Evolutionary conservation across 2,329 filamentous ascomycete genomes (phyloP).

Genomic region (Scedosporium boydii): DNA sequence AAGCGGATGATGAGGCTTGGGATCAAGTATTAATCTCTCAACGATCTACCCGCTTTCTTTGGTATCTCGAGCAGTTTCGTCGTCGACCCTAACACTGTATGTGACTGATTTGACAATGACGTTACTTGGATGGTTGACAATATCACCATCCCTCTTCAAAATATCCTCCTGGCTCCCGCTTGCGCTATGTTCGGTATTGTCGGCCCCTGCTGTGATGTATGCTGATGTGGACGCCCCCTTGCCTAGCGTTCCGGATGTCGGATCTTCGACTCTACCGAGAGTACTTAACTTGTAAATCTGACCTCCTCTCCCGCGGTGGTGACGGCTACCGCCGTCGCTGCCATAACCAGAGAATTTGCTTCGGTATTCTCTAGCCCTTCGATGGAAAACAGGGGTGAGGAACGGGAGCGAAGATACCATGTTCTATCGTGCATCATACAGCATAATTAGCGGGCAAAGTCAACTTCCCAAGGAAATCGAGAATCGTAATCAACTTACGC

Average conservation of each 20-base stretch:
- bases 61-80: constrained; percentile 7
- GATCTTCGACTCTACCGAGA: constrained; percentile 15
- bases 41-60: no score
- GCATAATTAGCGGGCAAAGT: neutral
- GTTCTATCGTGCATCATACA: constrained; percentile 21
- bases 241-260: constrained; percentile 12
- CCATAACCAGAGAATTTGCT: constrained; percentile 24
- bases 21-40: no score
- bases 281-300: constrained; percentile 29
- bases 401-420: constrained; percentile 37
- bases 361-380: constrained; percentile 31
- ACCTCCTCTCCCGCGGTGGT: constrained; percentile 15
- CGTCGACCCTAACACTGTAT: constrained; percentile 29
- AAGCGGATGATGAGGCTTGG: no score
- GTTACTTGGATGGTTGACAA: neutral
- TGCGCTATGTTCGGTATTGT: neutral
- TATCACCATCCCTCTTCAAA: constrained; percentile 13
- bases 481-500: constrained; percentile 26
- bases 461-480: neutral
- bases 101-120: constrained; percentile 32
- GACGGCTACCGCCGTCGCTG: constrained; percentile 17
- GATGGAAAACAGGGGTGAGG: constrained; percentile 31
- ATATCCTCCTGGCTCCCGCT: constrained; percentile 29
- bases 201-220: constrained; percentile 5
- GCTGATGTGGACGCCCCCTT: constrained; percentile 16